phyloP scores from a whole-genome alignment of 2,329 filamentous ascomycete species.

The Penicillium sp. region DNA sequence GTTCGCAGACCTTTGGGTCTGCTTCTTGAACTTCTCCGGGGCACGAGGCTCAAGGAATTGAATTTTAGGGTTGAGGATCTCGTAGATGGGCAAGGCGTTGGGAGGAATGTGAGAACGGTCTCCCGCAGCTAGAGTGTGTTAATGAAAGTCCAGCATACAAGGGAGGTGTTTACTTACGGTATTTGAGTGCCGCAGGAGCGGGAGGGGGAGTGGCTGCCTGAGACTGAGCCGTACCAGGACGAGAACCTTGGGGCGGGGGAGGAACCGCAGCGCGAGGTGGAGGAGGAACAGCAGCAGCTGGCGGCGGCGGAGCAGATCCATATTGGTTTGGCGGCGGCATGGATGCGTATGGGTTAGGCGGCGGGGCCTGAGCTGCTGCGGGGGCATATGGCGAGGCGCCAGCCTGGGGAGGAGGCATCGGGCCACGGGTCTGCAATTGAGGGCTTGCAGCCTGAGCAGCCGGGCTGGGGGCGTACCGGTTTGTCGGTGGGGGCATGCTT shows the following conservation, averaged over 20 bases:
- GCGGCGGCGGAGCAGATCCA: background rate
- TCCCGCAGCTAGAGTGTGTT: constrained; percentile 55
- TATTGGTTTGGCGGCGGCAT: constrained; percentile 29
- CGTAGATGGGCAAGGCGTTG: constrained; percentile 73
- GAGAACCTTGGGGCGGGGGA: constrained; percentile 41
- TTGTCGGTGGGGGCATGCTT: constrained; percentile 65
- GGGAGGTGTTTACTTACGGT: constrained; percentile 57
- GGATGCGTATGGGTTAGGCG: constrained; percentile 45
- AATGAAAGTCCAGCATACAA: background rate
- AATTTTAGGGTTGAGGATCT: constrained; percentile 81
- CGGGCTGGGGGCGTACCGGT: constrained; percentile 72
- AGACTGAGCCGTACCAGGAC: constrained; percentile 52
- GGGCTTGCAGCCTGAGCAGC: constrained; percentile 55
- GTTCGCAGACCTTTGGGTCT: constrained; percentile 70
- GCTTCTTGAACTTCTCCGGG: constrained; percentile 79
- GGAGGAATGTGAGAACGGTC: constrained; percentile 87
- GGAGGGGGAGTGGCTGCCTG: constrained; percentile 50
- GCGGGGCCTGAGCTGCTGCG: constrained; percentile 37
- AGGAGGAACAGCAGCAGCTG: constrained; percentile 2
- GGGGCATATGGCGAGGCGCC: constrained; percentile 60
- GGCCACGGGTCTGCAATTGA: constrained; percentile 45
- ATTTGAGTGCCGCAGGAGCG: constrained; percentile 54
- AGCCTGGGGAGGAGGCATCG: constrained; percentile 49
- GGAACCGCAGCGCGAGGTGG: constrained; percentile 31
- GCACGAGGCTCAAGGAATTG: constrained; percentile 83